phyloP scores from a whole-genome alignment of 257 asterid genomes.

The Leonotis leonurus region DNA sequence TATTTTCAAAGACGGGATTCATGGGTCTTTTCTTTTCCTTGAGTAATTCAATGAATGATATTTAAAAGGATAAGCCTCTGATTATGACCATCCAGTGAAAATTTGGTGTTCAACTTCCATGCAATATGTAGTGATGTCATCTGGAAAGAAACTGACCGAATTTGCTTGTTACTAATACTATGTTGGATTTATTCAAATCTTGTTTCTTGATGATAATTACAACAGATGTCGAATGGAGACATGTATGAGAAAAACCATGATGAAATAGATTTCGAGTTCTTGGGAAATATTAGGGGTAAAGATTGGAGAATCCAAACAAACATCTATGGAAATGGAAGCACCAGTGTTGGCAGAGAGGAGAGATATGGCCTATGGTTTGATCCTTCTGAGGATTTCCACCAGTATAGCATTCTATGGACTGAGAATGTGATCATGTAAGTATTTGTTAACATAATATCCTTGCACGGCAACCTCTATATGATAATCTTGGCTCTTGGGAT shows the following conservation, averaged over 20 bases:
- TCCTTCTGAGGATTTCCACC: slow-evolving; percentile 81
- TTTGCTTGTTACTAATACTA: slow-evolving; percentile 1
- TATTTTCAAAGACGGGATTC: neutral
- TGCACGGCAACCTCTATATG: no score
- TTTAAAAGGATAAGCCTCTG: no score
- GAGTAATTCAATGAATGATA: no score
- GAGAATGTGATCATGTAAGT: slow-evolving; percentile 57
- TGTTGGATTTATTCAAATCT: slow-evolving; percentile 4
- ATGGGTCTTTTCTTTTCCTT: neutral
- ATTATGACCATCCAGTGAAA: no score
- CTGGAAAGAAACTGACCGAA: neutral
- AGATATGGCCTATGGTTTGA: slow-evolving; percentile 87
- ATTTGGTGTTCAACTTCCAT: neutral
- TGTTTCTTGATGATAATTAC: slow-evolving; percentile 10
- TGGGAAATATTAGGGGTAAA: slow-evolving; percentile 80
- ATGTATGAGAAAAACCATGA: slow-evolving; percentile 74
- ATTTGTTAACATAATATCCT: neutral
- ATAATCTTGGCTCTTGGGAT: no score
- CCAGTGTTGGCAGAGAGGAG: slow-evolving; percentile 70
- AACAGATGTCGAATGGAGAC: slow-evolving; percentile 81
- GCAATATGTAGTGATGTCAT: neutral
- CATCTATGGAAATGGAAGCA: slow-evolving; percentile 87
- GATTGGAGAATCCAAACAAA: slow-evolving; percentile 91
- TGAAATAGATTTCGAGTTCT: slow-evolving; percentile 82
- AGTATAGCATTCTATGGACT: slow-evolving; percentile 68